A percentile compares a stretch with the other conserved stretches of the same genome.
These are phyloP conservation scores for Globisporangium rhizosaccharum DNA, from an alignment of 352 stramenopile species.

Conservation along the genomic window DNA sequence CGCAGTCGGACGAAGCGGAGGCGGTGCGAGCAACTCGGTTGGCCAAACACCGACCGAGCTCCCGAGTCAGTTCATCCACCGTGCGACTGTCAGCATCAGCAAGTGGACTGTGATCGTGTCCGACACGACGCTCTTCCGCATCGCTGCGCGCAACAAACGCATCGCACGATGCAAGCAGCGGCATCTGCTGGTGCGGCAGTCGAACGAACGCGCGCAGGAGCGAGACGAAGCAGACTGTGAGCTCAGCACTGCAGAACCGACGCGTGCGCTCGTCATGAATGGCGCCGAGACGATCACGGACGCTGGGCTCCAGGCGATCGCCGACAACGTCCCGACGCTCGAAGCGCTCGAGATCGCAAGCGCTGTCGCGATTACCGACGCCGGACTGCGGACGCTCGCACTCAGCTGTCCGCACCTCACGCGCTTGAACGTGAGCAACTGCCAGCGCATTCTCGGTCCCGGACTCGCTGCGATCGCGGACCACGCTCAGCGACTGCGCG, in stretches of 20 bases:
- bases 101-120: constrained; percentile 70
- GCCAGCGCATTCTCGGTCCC: constrained; percentile 40
- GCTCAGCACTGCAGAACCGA: constrained; percentile 17
- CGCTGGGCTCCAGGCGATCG: constrained; percentile 41
- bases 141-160: constrained; percentile 58
- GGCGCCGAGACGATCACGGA: constrained; percentile 68
- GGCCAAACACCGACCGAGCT: constrained; percentile 27
- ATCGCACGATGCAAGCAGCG: constrained; percentile 22
- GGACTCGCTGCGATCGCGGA: constrained; percentile 65
- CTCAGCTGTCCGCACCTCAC: constrained; percentile 41
- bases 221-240: not conserved
- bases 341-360: constrained; percentile 52
- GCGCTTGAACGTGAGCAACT: constrained; percentile 46
- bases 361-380: constrained; percentile 45
- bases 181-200: constrained; percentile 10
- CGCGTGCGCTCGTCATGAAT: constrained; percentile 46
- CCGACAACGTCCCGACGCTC: constrained; percentile 37
- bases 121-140: constrained; percentile 47
- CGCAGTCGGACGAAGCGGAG: not conserved
- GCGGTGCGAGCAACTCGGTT: not conserved
- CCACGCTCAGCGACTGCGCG: constrained; percentile 27
- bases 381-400: constrained; percentile 42
- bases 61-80: constrained; percentile 60
- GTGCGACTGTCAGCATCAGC: constrained; percentile 40
- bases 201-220: not conserved